Base-by-base conservation (phyloP, 345 rosid genomes). In the Salix exigua region DNA sequence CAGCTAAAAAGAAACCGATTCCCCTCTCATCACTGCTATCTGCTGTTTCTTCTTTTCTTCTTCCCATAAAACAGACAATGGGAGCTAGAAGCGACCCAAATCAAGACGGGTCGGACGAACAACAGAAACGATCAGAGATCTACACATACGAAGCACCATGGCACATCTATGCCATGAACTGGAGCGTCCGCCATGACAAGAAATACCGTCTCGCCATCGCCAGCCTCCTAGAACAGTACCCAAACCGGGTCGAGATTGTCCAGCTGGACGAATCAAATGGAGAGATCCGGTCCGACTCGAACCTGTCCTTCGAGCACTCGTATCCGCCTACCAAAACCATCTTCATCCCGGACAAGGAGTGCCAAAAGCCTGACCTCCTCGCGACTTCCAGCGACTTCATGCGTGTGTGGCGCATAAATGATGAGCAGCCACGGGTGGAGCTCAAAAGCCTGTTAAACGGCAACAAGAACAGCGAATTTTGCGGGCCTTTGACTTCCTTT, bases 141-240 rank as follows among this genome's bases (percentile, higher is more conserved):
- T 95, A 93, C 88, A 93, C 98, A 21, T 95, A 93, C 85, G 96
- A 93, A 78, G 97, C 99, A 0, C 97, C 98, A 2, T 95, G 99
- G 99, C 94, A 89, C 85, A 89, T 95, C 81, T 95, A 93, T 88
- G 97, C 99, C 64, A 95, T 95, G 99, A 95, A 95, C 83, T 95
- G 99, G 98, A 93, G 98, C 77, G 99, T 95, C 79, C 98, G 99
- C 75, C 96, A 97, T 21, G 99, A 95, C 86, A 95, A 91, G 87
- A 91, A 93, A 81, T 95, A 93, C 82, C 94, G 99, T 0, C 92
- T 95, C 66, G 99, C 99, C 33, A 93, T 95, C 79, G 93, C 97
- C 70, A 89, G 94, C 83, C 89, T 91, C 72, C 92, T 95, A 67
- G 99, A 95, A 79, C 94, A 90, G 75, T 84, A 74, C 82, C 82